Base-by-base conservation (phyloP, 2,329 filamentous ascomycete genomes). In the Bipolaris gigantea region DNA sequence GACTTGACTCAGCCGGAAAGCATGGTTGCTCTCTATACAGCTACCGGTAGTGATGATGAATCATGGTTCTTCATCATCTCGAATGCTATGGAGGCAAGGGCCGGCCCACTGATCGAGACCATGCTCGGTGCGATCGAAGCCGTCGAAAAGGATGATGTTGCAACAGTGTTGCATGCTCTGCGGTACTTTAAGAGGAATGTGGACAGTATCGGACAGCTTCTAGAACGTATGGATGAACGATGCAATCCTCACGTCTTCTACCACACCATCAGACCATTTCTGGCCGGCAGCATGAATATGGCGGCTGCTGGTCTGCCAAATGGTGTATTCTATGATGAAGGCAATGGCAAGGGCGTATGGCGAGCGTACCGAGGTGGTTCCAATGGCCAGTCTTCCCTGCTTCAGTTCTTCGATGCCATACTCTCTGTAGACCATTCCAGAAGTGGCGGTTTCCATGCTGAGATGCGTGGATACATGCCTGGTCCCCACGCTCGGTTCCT, bases 381-480 rank as follows among this genome's bases (percentile, higher is more conserved):
- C 57, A 83, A 83, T 60, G 81, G 79, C 0, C 81, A 83, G 60
- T 82, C 80, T 65, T 82, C 80, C 0, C 57, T 83, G 41, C 75
- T 83, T 3, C 81, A 83, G 44, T 79, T 82, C 18, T 80, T 82
- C 53, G 81, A 83, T 57, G 79, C 80, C 6, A 77, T 79, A 2
- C 73, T 83, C 2, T 80, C 78, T 0, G 78, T 83, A 16, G 73
- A 78, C 27, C 81, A 83, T 59, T 64, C 73, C 4, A 72, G 79
- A 67, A 33, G 74, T 64, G 59, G 62, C 30, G 58, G 72, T 21
- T 66, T 63, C 33, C 52, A 64, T 15, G 48, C 79, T 63, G 79
- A 82, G 62, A 82, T 83, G 80, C 75, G 80, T 8, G 71, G 74
- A 10, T 83, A 83, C 57, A 83, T 83, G 81, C 81, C 81, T 2